Conservation (phyloP, 192 early-diverging fungal species). For the Backusella parvicylindrica region DNA sequence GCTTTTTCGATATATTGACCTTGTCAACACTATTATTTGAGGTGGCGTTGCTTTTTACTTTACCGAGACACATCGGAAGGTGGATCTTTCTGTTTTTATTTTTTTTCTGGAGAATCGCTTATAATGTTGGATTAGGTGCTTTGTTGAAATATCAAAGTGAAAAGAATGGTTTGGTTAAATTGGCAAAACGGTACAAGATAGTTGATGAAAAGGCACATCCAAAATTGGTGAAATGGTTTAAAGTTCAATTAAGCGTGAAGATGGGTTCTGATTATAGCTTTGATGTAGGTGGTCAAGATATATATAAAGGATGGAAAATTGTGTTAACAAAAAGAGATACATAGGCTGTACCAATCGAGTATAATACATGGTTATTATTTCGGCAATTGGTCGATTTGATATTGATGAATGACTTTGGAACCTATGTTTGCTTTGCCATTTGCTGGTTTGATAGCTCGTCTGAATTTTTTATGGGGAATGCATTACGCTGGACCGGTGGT, state of each 20-base stretch:
- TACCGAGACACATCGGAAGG: constrained; percentile 49
- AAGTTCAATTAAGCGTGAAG: constrained; percentile 64
- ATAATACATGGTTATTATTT: constrained; percentile 94
- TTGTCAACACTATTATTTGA: constrained; percentile 58
- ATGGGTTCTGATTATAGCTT: constrained; percentile 77
- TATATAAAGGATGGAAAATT: neutral
- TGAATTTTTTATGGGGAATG: constrained; percentile 55
- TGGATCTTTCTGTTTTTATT: constrained; percentile 70
- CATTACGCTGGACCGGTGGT: constrained; percentile 73
- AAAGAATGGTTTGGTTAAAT: constrained; percentile 61
- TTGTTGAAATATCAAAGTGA: constrained; percentile 81
- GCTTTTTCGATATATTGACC: constrained; percentile 70
- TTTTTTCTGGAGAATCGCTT: constrained; percentile 80
- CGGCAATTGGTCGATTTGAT: constrained; percentile 92
- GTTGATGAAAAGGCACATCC: constrained; percentile 54
- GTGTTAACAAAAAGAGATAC: neutral
- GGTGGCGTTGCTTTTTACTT: constrained; percentile 55
- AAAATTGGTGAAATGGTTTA: constrained; percentile 53
- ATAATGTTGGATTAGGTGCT: constrained; percentile 82
- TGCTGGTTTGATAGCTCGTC: constrained; percentile 70
- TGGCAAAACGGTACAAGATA: constrained; percentile 63
- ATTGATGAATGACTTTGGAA: constrained; percentile 87
- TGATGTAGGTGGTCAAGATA: constrained; percentile 47
- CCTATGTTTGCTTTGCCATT: constrained; percentile 78
- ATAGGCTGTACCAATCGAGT: constrained; percentile 79